These are phyloP conservation scores for Paecilomyces dactylethromorphus DNA, from an alignment of 2,329 filamentous ascomycete species.

Conservation along the genomic window DNA sequence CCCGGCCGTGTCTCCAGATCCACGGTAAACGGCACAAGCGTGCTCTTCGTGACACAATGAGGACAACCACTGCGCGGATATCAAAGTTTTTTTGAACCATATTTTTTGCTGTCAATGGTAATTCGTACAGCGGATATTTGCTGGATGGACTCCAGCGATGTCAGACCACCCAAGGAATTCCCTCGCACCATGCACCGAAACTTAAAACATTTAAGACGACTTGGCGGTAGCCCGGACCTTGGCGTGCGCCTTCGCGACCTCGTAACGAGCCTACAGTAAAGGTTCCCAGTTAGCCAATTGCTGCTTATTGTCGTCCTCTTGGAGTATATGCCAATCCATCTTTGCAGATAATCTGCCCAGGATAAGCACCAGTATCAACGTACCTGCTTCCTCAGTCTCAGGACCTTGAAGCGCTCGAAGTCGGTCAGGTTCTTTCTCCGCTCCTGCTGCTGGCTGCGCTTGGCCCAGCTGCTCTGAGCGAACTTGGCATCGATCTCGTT, in stretches of 20 bases:
- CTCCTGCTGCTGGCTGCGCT: slow-evolving; percentile 80
- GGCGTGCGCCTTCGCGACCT: slow-evolving; percentile 92
- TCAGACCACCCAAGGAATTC: slow-evolving; percentile 33
- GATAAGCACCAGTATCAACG: slow-evolving; percentile 23
- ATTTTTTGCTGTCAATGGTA: slow-evolving; percentile 35
- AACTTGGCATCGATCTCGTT: slow-evolving; percentile 88
- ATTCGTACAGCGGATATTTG: slow-evolving; percentile 34
- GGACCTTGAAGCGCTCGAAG: slow-evolving; percentile 99
- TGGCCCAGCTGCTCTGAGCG: slow-evolving; percentile 84
- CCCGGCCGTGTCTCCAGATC: slow-evolving; percentile 10
- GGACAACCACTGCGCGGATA: slow-evolving; percentile 24
- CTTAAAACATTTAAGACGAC: slow-evolving; percentile 34
- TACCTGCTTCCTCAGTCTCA: slow-evolving; percentile 99
- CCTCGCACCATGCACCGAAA: slow-evolving; percentile 38
- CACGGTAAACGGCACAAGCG: slow-evolving; percentile 8
- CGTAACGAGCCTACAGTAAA: slow-evolving; percentile 66
- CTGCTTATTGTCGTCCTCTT: not conserved
- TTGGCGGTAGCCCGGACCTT: slow-evolving; percentile 83
- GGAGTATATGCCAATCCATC: not conserved
- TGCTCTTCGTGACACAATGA: slow-evolving; percentile 10
- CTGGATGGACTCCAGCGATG: slow-evolving; percentile 19
- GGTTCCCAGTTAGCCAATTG: slow-evolving; percentile 11
- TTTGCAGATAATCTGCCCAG: not conserved
- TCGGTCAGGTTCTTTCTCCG: slow-evolving; percentile 89
- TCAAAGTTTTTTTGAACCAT: slow-evolving; percentile 36